Conservation (phyloP, 495 filamentous ascomycete genomes). For the Durotheca rogersii region DNA sequence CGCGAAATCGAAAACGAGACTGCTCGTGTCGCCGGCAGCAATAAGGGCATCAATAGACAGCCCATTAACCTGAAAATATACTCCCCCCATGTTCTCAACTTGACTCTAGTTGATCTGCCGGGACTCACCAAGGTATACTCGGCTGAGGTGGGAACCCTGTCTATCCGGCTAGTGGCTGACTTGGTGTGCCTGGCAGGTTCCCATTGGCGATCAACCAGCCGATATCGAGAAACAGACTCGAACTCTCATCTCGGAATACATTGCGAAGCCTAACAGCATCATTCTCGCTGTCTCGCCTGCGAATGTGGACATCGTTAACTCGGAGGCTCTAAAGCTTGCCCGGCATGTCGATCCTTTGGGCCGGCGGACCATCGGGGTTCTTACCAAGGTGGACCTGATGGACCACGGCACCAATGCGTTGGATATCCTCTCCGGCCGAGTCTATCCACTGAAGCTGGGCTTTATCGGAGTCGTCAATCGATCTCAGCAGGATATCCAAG, state of each 20-base stretch:
- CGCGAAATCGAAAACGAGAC: conserved; percentile 98
- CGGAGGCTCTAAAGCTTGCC: conserved; percentile 94
- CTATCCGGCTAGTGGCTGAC: conserved; percentile 6
- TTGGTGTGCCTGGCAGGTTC: conserved; percentile 57
- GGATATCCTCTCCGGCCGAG: conserved; percentile 92
- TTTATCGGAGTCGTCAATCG: conserved; percentile 99
- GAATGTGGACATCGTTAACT: conserved; percentile 98
- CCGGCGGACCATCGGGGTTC: conserved; percentile 90
- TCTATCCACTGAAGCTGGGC: conserved; percentile 95
- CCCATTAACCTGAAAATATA: conserved; percentile 99
- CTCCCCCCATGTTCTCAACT: conserved; percentile 92
- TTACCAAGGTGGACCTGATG: conserved; percentile 98
- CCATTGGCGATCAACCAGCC: conserved; percentile 95
- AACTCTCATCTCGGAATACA: conserved; percentile 96
- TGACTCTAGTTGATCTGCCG: conserved; percentile 94
- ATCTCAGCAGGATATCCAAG: conserved; percentile 97
- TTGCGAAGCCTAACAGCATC: conserved; percentile 98
- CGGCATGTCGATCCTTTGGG: conserved; percentile 96
- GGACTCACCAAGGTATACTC: conserved; percentile 84
- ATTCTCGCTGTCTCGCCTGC: conserved; percentile 95
- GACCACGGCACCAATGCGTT: conserved; percentile 98
- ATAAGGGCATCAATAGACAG: conserved; percentile 97
- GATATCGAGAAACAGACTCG: conserved; percentile 99
- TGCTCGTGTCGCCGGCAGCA: conserved; percentile 88
- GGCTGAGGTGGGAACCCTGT: neutral